phyloP scores from a whole-genome alignment of 352 stramenopile species.

The Globisporangium apiculatum region DNA sequence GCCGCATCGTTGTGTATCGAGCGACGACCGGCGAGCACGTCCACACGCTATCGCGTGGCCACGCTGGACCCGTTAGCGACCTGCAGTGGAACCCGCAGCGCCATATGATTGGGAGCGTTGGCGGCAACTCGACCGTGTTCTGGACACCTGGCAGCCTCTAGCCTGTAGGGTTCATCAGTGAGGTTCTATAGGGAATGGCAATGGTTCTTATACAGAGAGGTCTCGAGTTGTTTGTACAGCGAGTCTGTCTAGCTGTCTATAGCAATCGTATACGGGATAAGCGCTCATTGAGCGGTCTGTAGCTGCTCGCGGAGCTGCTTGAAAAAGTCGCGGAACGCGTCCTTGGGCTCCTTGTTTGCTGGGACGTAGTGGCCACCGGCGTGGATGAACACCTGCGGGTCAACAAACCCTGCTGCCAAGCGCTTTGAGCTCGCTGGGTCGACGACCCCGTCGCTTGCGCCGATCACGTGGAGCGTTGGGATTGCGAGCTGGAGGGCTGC shows the following conservation, averaged over 20 bases:
- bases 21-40: conserved; percentile 49
- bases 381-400: conserved; percentile 54
- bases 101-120: conserved; percentile 66
- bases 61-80: conserved; percentile 57
- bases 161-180: neutral
- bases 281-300: no score
- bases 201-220: no score
- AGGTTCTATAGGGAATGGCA: no score
- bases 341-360: conserved; percentile 78
- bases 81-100: conserved; percentile 82
- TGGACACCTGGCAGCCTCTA: conserved; percentile 38
- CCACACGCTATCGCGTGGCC: conserved; percentile 43
- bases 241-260: no score
- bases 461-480: conserved; percentile 78
- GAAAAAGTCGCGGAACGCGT: conserved; percentile 64
- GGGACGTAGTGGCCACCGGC: conserved; percentile 80
- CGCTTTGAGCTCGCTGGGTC: conserved; percentile 42
- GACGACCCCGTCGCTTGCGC: conserved; percentile 70
- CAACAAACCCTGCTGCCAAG: conserved; percentile 44
- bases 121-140: conserved; percentile 67
- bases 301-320: conserved; percentile 21
- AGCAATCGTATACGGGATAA: no score
- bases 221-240: no score
- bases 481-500: conserved; percentile 38
- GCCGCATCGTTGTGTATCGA: conserved; percentile 66